Evolutionary conservation across 1,139 yeast species (phyloP).

Genomic region (Saccharomyces pastorianus): DNA sequence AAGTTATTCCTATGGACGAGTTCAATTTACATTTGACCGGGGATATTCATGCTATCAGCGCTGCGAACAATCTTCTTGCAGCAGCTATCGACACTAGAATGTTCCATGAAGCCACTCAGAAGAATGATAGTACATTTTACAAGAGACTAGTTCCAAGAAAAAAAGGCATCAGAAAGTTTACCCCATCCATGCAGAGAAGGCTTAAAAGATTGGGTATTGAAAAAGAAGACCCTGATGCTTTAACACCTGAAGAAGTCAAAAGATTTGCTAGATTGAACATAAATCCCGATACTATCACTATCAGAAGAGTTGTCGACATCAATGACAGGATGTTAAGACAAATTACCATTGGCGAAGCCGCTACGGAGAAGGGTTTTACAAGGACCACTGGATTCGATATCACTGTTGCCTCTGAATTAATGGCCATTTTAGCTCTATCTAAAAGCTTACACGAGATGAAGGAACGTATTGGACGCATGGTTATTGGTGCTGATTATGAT

Average conservation of each 20-base stretch:
- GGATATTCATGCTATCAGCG: conserved; percentile 75
- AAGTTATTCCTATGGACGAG: conserved; percentile 83
- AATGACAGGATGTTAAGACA: conserved; percentile 72
- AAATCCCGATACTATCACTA: conserved; percentile 64
- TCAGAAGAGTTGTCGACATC: conserved; percentile 74
- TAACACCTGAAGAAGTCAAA: conserved; percentile 55
- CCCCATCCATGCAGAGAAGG: conserved; percentile 60
- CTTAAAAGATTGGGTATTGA: conserved; percentile 54
- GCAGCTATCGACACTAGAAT: conserved; percentile 81
- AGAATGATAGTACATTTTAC: conserved; percentile 55
- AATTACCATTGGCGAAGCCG: conserved; percentile 67
- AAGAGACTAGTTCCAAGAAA: conserved; percentile 64
- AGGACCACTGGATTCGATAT: conserved; percentile 72
- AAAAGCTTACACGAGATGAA: conserved; percentile 60
- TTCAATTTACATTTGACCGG: conserved; percentile 81
- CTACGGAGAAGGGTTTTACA: conserved; percentile 69
- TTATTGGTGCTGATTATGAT: conserved; percentile 55
- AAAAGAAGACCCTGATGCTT: conserved; percentile 60
- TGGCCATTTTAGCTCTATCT: conserved; percentile 75
- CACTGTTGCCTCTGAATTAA: conserved; percentile 72
- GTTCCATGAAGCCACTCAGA: conserved; percentile 70
- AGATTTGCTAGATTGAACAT: conserved; percentile 60
- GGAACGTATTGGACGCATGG: conserved; percentile 60
- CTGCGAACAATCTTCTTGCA: conserved; percentile 70
- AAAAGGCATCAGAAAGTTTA: conserved; percentile 56